Evolutionary conservation across 805 yeast species (phyloP), one percentile per base, ranked within the genome.

Genomic region (Pichia cabralensis): DNA sequence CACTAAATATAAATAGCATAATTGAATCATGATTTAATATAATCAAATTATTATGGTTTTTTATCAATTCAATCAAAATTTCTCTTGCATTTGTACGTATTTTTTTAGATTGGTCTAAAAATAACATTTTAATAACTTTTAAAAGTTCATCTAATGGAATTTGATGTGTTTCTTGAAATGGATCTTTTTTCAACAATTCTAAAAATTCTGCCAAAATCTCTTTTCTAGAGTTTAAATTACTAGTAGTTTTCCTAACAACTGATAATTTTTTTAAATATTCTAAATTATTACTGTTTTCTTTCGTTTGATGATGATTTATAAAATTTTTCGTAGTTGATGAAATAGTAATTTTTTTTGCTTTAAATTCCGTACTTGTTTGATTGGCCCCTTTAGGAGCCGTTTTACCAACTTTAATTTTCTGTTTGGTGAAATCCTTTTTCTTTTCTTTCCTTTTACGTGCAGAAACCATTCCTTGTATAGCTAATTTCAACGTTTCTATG

Each of bases 391-490:
- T 74, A 6, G 76, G 74, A 14, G 74, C 72, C 3, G 80, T 64
- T 56, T 92, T 92, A 37, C 98, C 98, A 22, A 92, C 96, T 49
- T 71, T 80, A 34, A 92, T 69, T 63, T 84, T 89, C 39, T 75
- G 66, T 55, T 85, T 85, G 49, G 60, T 67, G 53, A 82, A 82
- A 50, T 82, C 94, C 58, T 78, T 80, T 51, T 65, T 67, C 61
- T 80, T 82, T 41, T 77, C 77, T 27, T 65, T 60, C 58, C 63
- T 69, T 61, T 74, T 80, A 55, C 64, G 69, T 47, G 56, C 72
- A 29, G 75, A 74, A 45, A 53, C 71, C 76, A 56, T 71, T 43
- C n/a, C n/a, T n/a, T n/a, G n/a, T n/a, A 11, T 34, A 24, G 26
- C 5, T 3, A 15, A 25, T 4, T 22, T 10, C 22, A 7, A 20